Evolutionary conservation across 192 early-diverging fungal genomes (phyloP), one percentile per base, ranked within the genome.

Genomic region (Coemansia sp.): DNA sequence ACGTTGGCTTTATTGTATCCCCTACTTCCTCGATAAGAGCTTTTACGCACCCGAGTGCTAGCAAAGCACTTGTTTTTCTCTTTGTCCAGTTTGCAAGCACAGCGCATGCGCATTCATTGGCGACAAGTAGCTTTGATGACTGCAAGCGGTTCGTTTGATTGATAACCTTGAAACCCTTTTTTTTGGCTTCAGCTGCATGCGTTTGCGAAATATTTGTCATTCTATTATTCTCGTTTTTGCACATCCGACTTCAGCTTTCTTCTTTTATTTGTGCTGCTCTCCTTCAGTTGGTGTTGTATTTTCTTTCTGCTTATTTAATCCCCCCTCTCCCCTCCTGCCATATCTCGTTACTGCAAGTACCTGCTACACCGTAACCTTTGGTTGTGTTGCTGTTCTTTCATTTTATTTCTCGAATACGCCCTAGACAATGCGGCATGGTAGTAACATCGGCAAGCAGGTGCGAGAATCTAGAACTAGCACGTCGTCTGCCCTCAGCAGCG

Each of bases 371-470:
- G 30, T 39, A 33, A 9, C 12, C 30, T 33, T 8, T 26, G 7
- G 12, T n/a, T n/a, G n/a, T n/a, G n/a, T 34, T 26, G 25, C 30
- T 33, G 2, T 10, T 59, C n/a, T n/a, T 15, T 39, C n/a, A 4
- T 1, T 29, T 21, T 37, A 21, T 21, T 8, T 23, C 3, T 34
- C 10, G 7, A 7, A 3, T 10, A 7, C 37, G 4, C 26, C 21
- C 15, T 33, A 28, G 7, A 33, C 28, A 25, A 20, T 21, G 57
- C 30, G 35, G 20, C 21, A 59, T 7, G 61, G 71, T 51, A 65
- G 34, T 25, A 68, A 72, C 56, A 43, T 72, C 57, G 63, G 64
- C 39, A 68, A 45, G 49, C 68, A 63, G 20, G 66, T 71, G 15
- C 70, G 59, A 25, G 62, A 64, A 30, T 55, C 71, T 31, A 26